Percentiles rank a stretch among this genome's conserved stretches.
Evolutionary conservation across 78 protist genomes (phyloP).

Genomic region (Planoprotostelium fungivorum): DNA sequence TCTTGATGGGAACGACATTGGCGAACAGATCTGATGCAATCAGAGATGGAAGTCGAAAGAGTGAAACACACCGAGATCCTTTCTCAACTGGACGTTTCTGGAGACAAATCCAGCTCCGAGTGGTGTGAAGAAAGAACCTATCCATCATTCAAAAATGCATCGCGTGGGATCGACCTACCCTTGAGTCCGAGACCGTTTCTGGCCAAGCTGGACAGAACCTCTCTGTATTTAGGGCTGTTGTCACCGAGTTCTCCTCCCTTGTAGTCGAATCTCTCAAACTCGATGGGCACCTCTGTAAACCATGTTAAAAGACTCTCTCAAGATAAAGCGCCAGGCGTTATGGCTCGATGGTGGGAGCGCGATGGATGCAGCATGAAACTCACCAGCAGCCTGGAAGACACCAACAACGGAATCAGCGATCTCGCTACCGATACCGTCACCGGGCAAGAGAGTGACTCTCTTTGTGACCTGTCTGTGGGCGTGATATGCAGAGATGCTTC

Average conservation of each 20-base stretch:
- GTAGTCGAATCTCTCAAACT: slow-evolving; percentile 56
- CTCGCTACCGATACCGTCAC: slow-evolving; percentile 85
- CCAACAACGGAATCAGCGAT: slow-evolving; percentile 53
- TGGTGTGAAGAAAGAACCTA: slow-evolving; percentile 5
- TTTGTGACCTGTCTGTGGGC: background rate
- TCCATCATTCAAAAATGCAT: background rate
- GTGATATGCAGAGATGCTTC: background rate
- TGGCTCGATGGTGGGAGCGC: background rate
- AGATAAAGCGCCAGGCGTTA: background rate
- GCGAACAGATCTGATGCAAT: slow-evolving; percentile 45
- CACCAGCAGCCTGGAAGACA: slow-evolving; percentile 62
- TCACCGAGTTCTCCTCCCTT: slow-evolving; percentile 6
- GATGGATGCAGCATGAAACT: background rate
- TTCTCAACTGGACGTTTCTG: slow-evolving; percentile 70
- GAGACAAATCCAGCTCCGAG: slow-evolving; percentile 22
- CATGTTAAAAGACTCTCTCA: background rate
- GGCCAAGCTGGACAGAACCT: slow-evolving; percentile 15
- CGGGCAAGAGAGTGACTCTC: slow-evolving; percentile 73
- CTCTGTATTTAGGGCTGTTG: background rate
- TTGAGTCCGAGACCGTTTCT: slow-evolving; percentile 64
- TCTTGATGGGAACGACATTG: slow-evolving; percentile 66
- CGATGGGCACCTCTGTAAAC: slow-evolving; percentile 52
- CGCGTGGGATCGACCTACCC: slow-evolving; percentile 5
- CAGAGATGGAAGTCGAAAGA: background rate
- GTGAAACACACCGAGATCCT: slow-evolving; percentile 31